phyloP scores from a whole-genome alignment of 768 basidiomycete genomes.

The Phlebiopsis gigantea region DNA sequence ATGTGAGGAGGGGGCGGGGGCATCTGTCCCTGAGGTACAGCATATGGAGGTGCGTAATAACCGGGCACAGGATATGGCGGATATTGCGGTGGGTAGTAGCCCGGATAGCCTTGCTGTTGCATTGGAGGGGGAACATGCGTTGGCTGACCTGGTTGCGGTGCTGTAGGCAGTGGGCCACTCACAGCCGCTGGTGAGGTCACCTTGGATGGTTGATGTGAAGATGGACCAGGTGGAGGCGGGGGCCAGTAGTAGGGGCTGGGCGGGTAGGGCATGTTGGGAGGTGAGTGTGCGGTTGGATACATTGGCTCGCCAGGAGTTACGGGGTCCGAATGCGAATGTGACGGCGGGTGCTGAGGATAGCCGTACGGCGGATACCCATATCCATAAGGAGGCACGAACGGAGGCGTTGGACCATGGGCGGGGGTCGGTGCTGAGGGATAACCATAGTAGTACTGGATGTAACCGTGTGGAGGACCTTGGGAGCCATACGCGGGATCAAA shows the following conservation, averaged over 20 bases:
- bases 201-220: background rate
- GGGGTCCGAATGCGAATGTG: slow-evolving; percentile 35
- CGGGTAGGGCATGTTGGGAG: slow-evolving; percentile 25
- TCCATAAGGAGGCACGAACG: slow-evolving; percentile 43
- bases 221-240: slow-evolving; percentile 19
- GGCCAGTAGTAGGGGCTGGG: slow-evolving; percentile 31
- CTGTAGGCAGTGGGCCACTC: background rate
- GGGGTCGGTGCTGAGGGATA: slow-evolving; percentile 26
- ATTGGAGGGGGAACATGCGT: slow-evolving; percentile 18
- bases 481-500: slow-evolving; percentile 26
- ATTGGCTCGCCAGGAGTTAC: slow-evolving; percentile 25
- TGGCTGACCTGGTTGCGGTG: background rate
- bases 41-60: slow-evolving; percentile 16
- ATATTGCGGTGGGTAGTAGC: slow-evolving; percentile 13
- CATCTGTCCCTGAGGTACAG: slow-evolving; percentile 15
- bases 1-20: slow-evolving; percentile 27
- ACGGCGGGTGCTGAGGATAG: slow-evolving; percentile 42
- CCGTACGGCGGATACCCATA: slow-evolving; percentile 48
- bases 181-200: slow-evolving; percentile 9
- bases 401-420: slow-evolving; percentile 18
- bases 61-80: slow-evolving; percentile 16
- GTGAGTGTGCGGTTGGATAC: slow-evolving; percentile 23
- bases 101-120: slow-evolving; percentile 15
- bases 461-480: slow-evolving; percentile 19
- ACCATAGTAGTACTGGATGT: slow-evolving; percentile 26